phyloP scores from a whole-genome alignment of 2,329 filamentous ascomycete genomes.

The Pyrenophora graminea region DNA sequence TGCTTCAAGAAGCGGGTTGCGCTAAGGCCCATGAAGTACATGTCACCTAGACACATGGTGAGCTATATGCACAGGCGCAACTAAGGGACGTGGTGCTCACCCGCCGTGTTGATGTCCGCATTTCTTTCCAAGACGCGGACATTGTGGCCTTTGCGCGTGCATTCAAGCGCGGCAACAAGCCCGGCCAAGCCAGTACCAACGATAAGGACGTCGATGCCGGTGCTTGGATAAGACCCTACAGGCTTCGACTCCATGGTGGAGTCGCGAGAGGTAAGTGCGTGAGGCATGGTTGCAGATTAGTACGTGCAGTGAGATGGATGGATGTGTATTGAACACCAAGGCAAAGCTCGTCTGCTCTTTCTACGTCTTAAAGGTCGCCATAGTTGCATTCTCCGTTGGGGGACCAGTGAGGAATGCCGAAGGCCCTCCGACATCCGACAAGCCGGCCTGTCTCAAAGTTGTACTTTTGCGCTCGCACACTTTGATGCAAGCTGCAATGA shows the following conservation, averaged over 20 bases:
- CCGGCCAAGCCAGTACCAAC: conserved; percentile 48
- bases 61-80: conserved; percentile 3
- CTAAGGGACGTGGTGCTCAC: conserved; percentile 39
- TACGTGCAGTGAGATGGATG: conserved; percentile 4
- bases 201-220: conserved; percentile 48
- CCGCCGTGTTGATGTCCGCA: conserved; percentile 56
- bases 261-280: conserved; percentile 53
- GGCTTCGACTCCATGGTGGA: conserved; percentile 54
- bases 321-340: conserved; percentile 6
- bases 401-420: conserved; percentile 28
- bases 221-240: conserved; percentile 56
- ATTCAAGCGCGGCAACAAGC: conserved; percentile 46
- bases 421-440: conserved; percentile 23
- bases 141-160: conserved; percentile 48
- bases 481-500: conserved; percentile 13
- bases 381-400: conserved; percentile 21
- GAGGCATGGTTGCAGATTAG: conserved; percentile 34
- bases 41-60: conserved; percentile 54
- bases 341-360: conserved; percentile 8
- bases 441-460: conserved; percentile 13
- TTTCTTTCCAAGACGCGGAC: conserved; percentile 51
- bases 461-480: conserved; percentile 5
- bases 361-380: conserved; percentile 21
- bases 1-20: conserved; percentile 61
- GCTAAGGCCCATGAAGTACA: conserved; percentile 64